Base-by-base conservation (phyloP, 805 yeast genomes). In the Ogataea dorogensis region DNA sequence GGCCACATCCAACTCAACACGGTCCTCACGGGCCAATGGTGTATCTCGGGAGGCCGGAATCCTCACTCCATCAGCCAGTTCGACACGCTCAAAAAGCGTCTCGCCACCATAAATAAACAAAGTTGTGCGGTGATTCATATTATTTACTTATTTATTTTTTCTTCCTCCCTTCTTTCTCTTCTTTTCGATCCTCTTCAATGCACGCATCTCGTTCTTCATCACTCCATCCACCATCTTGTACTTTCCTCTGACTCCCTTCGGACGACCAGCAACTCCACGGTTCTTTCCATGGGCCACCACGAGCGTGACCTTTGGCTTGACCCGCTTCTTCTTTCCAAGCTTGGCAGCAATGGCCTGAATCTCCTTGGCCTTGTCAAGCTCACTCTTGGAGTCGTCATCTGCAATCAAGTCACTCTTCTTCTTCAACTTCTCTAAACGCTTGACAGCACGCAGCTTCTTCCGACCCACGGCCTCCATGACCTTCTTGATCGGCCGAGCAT, bases 151-250 rank as follows among this genome's bases (percentile, higher is more conserved):
- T 8, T 24, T 29, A 35, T 12, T 33, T 23, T 27, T 42, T 35
- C n/a, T n/a, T n/a, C n/a, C n/a, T 37, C 51, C 46, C 54, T 60
- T 66, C 60, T 82, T 82, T 65, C 77, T 72, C 69, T 86, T 87
- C 74, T 89, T 93, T 17, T 87, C 84, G 49, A 89, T 86, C 60
- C 98, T 80, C 57, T 76, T 81, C 56, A 91, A 70, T 10, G 98
- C 96, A 50, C 98, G 73, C 72, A 84, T 89, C 67, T 93, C 99
- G 63, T 93, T 93, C 85, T 93, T 93, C 83, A 87, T 71, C 14
- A 81, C 86, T 71, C 98, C 98, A 65, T 93, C 99, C 51, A 93
- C 98, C 98, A 93, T 93, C 81, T 86, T 93, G 70, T 93, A 93
- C 61, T 86, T 88, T 66, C 99, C 99, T 63, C 81, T 87, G 50